phyloP scores from a whole-genome alignment of 2,329 filamentous ascomycete genomes.

The Hymenoscyphus salicellus region DNA sequence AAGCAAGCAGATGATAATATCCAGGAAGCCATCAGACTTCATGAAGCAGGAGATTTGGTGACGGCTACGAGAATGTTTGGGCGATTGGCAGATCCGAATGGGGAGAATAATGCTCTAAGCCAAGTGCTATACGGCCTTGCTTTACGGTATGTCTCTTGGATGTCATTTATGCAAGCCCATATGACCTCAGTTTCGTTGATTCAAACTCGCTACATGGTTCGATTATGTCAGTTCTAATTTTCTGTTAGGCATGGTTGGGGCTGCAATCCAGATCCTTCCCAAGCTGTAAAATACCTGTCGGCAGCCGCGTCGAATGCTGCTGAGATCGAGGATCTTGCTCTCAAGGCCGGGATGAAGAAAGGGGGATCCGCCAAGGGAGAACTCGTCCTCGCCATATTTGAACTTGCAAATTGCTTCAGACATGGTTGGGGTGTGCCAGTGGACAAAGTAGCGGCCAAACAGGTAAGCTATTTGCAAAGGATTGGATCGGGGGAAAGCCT shows the following conservation, averaged over 20 bases:
- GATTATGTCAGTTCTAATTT: constrained; percentile 20
- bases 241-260: constrained; percentile 83
- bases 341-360: constrained; percentile 84
- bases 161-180: constrained; percentile 18
- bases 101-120: constrained; percentile 86
- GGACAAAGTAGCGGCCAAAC: constrained; percentile 79
- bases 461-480: constrained; percentile 43
- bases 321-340: constrained; percentile 77
- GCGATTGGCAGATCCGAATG: constrained; percentile 74
- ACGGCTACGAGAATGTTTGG: constrained; percentile 83
- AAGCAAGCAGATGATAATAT: constrained; percentile 67
- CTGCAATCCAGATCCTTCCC: constrained; percentile 66
- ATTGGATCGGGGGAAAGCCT: constrained; percentile 29
- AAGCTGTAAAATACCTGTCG: constrained; percentile 80
- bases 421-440: constrained; percentile 89
- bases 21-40: constrained; percentile 90
- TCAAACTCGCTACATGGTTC: neutral
- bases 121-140: constrained; percentile 96
- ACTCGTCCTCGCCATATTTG: constrained; percentile 92
- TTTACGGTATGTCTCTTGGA: constrained; percentile 59
- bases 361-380: constrained; percentile 95
- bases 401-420: constrained; percentile 88
- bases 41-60: constrained; percentile 78
- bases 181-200: constrained; percentile 9
- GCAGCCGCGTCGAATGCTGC: constrained; percentile 89